Evolutionary conservation across 2,329 filamentous ascomycete species (phyloP).

Genomic region (Fusarium citri): DNA sequence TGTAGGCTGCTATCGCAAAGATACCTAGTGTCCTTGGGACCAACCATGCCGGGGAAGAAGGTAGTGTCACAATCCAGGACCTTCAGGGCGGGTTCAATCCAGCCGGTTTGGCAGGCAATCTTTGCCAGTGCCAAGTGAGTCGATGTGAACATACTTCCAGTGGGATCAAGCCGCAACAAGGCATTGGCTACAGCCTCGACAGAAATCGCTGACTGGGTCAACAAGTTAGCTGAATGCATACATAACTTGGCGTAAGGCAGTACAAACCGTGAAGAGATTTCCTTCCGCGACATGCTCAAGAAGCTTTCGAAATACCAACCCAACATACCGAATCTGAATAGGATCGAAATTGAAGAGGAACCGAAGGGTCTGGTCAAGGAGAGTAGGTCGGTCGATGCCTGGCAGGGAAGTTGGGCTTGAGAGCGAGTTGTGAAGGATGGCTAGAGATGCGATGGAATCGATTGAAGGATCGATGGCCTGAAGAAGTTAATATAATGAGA

Average conservation of each 20-base stretch:
- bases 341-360: conserved; percentile 64
- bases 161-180: conserved; percentile 74
- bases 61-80: conserved; percentile 75
- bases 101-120: conserved; percentile 67
- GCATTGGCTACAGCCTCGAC: conserved; percentile 62
- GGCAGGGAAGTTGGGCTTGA: conserved; percentile 43
- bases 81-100: conserved; percentile 65
- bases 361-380: conserved; percentile 57
- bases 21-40: conserved; percentile 51
- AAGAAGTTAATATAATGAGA: conserved; percentile 27
- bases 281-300: conserved; percentile 56
- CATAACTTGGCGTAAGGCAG: conserved; percentile 10
- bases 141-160: conserved; percentile 73
- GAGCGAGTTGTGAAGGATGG: conserved; percentile 58
- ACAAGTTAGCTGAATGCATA: conserved; percentile 21
- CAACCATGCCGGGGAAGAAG: conserved; percentile 67
- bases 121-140: conserved; percentile 69
- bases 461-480: conserved; percentile 60
- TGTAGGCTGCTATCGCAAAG: conserved; percentile 61
- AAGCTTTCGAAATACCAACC: conserved; percentile 56
- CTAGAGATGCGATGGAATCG: conserved; percentile 65
- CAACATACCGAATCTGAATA: conserved; percentile 65
- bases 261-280: conserved; percentile 57
- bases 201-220: conserved; percentile 58
- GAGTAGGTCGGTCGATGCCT: conserved; percentile 45